Conservation (phyloP, 2,329 filamentous ascomycete species). For the Arthrobotrys sphaeroides region DNA sequence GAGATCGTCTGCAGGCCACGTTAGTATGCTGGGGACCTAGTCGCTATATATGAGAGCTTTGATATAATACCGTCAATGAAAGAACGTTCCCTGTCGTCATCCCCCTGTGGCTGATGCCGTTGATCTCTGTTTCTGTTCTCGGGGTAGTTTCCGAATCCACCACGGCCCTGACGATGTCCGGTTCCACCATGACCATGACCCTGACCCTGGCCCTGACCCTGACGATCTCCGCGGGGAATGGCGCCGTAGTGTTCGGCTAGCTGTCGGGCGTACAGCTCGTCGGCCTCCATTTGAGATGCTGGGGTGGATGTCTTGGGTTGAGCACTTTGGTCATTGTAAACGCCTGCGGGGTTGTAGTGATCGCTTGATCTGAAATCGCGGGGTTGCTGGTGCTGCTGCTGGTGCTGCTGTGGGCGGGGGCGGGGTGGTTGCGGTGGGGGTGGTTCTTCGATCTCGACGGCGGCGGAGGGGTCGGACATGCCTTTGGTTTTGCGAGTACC, state of each 20-base stretch:
- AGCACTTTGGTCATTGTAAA: constrained; percentile 69
- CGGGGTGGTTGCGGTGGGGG: constrained; percentile 57
- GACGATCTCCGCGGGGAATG: constrained; percentile 58
- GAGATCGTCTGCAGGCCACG: constrained; percentile 76
- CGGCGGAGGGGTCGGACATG: constrained; percentile 68
- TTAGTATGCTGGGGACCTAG: constrained; percentile 12
- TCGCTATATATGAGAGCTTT: background rate
- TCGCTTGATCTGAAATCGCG: constrained; percentile 47
- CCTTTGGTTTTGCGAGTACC: constrained; percentile 58
- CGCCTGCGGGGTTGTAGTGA: constrained; percentile 72
- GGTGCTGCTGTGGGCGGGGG: constrained; percentile 37
- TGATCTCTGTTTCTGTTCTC: constrained; percentile 64
- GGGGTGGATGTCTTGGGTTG: constrained; percentile 71
- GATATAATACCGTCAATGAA: constrained; percentile 77
- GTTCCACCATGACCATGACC: background rate
- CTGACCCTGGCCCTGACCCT: constrained; percentile 15
- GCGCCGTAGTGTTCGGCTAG: constrained; percentile 87
- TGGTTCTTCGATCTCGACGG: constrained; percentile 61
- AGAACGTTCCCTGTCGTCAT: constrained; percentile 73
- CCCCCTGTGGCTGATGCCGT: constrained; percentile 64
- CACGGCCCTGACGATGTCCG: constrained; percentile 27
- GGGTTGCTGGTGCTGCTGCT: constrained; percentile 40
- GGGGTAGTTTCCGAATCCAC: constrained; percentile 46
- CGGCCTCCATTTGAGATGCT: constrained; percentile 83
- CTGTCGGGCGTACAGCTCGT: constrained; percentile 90